phyloP scores from a whole-genome alignment of 345 rosid species.

The Hirschfeldia incana region DNA sequence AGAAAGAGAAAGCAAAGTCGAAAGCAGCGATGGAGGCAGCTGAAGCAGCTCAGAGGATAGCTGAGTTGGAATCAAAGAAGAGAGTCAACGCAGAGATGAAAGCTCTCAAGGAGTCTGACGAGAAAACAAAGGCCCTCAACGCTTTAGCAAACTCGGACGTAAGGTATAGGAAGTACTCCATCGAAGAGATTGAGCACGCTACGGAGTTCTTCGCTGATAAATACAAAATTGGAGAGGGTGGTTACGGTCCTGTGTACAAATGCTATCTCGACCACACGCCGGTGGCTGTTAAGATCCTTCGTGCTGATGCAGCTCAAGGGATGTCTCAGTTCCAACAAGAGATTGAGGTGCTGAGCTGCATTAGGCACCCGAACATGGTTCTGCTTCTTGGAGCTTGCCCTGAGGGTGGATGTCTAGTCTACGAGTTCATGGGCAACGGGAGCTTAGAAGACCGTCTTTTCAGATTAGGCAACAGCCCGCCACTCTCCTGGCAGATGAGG shows the following conservation, averaged over 20 bases:
- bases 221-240: slow-evolving; percentile 93
- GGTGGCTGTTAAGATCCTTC: slow-evolving; percentile 86
- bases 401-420: slow-evolving; percentile 81
- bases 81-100: slow-evolving; percentile 78
- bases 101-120: slow-evolving; percentile 72
- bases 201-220: slow-evolving; percentile 65
- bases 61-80: slow-evolving; percentile 74
- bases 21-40: slow-evolving; percentile 88
- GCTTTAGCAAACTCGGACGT: slow-evolving; percentile 56
- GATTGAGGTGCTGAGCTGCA: slow-evolving; percentile 88
- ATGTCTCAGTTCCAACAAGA: slow-evolving; percentile 95
- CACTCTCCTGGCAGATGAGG: slow-evolving; percentile 80
- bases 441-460: slow-evolving; percentile 88
- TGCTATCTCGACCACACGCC: slow-evolving; percentile 80
- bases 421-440: slow-evolving; percentile 89
- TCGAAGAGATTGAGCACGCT: slow-evolving; percentile 81
- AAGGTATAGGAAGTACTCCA: slow-evolving; percentile 73
- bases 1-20: slow-evolving; percentile 84
- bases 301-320: slow-evolving; percentile 96
- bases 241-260: slow-evolving; percentile 92
- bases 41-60: slow-evolving; percentile 83
- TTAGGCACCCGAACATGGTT: slow-evolving; percentile 93
- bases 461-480: slow-evolving; percentile 54
- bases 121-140: slow-evolving; percentile 69
- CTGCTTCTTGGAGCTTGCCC: slow-evolving; percentile 91